Conservation (phyloP, 192 early-diverging fungal species). For the Phycomyces blakesleeanus region DNA sequence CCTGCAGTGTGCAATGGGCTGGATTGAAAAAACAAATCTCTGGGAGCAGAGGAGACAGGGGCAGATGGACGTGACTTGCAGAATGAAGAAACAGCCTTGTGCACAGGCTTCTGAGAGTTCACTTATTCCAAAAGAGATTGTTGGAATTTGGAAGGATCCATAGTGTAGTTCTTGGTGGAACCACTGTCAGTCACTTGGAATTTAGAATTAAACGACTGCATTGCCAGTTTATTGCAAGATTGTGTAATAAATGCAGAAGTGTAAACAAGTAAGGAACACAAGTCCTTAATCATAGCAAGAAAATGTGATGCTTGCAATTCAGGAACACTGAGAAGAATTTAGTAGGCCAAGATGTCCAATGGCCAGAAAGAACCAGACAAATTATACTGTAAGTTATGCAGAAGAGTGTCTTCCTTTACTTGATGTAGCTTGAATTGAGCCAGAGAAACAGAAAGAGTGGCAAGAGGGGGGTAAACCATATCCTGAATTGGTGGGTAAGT, state of each 20-base stretch:
- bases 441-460: not conserved
- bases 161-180: not conserved
- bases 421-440: not conserved
- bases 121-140: too few species aligned
- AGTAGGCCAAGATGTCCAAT: constrained; percentile 1
- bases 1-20: too few species aligned
- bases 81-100: too few species aligned
- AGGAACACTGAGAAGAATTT: not conserved
- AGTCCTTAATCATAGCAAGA: not conserved
- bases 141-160: too few species aligned
- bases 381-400: not conserved
- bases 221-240: not conserved
- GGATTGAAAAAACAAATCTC: too few species aligned
- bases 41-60: too few species aligned
- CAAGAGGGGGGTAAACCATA: not conserved
- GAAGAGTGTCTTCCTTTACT: not conserved
- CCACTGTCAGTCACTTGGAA: not conserved
- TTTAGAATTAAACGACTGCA: not conserved
- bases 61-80: too few species aligned
- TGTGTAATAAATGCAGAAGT: not conserved
- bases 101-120: too few species aligned
- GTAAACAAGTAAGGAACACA: too few species aligned
- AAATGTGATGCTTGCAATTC: not conserved
- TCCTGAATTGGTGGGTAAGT: constrained; percentile 4
- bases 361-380: constrained; percentile 1